These are phyloP conservation scores for Russula earlei DNA, from an alignment of 768 basidiomycete genomes.

Conservation along the genomic window DNA sequence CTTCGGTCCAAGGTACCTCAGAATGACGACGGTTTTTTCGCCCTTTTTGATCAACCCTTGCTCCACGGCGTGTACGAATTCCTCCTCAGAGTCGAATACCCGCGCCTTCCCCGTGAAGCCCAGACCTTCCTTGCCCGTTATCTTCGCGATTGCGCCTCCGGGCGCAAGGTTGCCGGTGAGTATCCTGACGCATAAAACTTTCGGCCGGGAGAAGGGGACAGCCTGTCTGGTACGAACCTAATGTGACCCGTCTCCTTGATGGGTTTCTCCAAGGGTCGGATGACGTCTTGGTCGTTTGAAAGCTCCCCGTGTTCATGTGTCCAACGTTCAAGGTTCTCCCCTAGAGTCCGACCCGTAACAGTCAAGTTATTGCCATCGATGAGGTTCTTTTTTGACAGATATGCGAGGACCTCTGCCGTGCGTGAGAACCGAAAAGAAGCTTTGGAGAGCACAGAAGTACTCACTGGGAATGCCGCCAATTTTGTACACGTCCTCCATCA, in stretches of 20 bases:
- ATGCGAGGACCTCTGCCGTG: slow-evolving; percentile 65
- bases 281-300: slow-evolving; percentile 68
- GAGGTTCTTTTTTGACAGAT: slow-evolving; percentile 75
- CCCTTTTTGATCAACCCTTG: slow-evolving; percentile 82
- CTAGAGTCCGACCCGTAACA: slow-evolving; percentile 82
- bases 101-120: slow-evolving; percentile 87
- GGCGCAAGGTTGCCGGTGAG: slow-evolving; percentile 88
- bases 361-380: slow-evolving; percentile 90
- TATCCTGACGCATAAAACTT: slow-evolving; percentile 45
- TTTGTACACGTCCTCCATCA: slow-evolving; percentile 95
- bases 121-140: slow-evolving; percentile 92
- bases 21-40: slow-evolving; percentile 92
- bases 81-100: slow-evolving; percentile 85
- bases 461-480: slow-evolving; percentile 93
- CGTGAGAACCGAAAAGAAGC: background rate
- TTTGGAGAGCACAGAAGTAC: slow-evolving; percentile 24
- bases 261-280: slow-evolving; percentile 77
- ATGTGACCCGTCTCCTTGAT: slow-evolving; percentile 89
- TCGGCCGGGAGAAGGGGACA: background rate
- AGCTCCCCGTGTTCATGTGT: slow-evolving; percentile 70
- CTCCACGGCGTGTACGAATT: slow-evolving; percentile 82
- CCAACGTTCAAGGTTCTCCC: slow-evolving; percentile 91
- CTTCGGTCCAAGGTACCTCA: slow-evolving; percentile 93
- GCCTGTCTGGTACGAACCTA: slow-evolving; percentile 40
- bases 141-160: slow-evolving; percentile 93